Evolutionary conservation across 2,329 filamentous ascomycete species (phyloP).

Genomic region (Aspergillus neoniger): DNA sequence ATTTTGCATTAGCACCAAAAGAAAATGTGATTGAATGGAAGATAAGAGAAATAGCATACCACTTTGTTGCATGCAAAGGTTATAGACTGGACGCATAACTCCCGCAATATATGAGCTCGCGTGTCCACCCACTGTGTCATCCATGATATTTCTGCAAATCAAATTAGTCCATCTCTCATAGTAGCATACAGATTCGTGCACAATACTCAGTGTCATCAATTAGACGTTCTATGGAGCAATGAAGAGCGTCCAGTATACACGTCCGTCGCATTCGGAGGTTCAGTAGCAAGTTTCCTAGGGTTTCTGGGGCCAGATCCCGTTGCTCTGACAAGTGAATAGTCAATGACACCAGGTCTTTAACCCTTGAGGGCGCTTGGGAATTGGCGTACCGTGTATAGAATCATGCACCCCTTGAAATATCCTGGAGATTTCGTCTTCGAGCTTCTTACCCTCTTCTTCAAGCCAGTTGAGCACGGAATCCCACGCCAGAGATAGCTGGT

Average conservation of each 20-base stretch:
- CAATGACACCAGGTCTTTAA: not conserved
- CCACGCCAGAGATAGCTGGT: not conserved
- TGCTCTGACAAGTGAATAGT: not conserved
- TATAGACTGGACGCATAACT: constrained; percentile 16
- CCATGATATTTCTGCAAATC: constrained; percentile 1
- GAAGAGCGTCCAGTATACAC: constrained; percentile 7
- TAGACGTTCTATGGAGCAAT: not conserved
- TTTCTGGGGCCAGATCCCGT: not conserved
- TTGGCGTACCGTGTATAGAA: not conserved
- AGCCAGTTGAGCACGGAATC: not conserved
- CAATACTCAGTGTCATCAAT: constrained; percentile 4
- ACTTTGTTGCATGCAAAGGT: constrained; percentile 7
- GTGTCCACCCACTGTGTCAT: constrained; percentile 12
- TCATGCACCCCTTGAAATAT: not conserved
- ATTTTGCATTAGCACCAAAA: not conserved
- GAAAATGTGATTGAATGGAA: not conserved
- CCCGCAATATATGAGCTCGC: constrained; percentile 17
- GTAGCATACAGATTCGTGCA: not conserved
- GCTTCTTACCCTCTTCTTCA: not conserved
- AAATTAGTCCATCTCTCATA: not conserved
- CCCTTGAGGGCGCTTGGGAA: no score
- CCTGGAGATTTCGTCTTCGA: not conserved
- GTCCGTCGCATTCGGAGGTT: constrained; percentile 1
- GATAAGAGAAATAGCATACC: constrained; percentile 5
- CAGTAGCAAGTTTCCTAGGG: not conserved